phyloP scores from a whole-genome alignment of 1,139 yeast genomes.

The Pichia inconspicua region DNA sequence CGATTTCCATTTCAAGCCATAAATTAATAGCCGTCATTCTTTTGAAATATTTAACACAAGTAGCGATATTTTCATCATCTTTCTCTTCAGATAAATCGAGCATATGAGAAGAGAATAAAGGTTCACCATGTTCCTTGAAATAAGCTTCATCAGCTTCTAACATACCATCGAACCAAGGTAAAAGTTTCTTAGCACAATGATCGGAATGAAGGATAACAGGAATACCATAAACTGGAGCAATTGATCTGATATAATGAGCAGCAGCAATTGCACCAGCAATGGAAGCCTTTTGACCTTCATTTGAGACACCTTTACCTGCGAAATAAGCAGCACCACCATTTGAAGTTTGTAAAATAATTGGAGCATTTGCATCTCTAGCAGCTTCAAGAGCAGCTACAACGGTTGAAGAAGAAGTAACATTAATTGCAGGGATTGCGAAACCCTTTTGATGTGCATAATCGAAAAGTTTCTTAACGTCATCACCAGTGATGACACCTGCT shows the following conservation, averaged over 20 bases:
- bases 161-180: constrained; percentile 99
- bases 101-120: constrained; percentile 98
- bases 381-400: constrained; percentile 97
- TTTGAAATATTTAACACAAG: constrained; percentile 90
- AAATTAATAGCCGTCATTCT: constrained; percentile 93
- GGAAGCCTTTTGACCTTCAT: constrained; percentile 89
- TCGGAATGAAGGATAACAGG: constrained; percentile 98
- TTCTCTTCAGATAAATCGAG: constrained; percentile 95
- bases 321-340: constrained; percentile 99
- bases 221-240: constrained; percentile 93
- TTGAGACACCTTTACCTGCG: constrained; percentile 98
- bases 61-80: constrained; percentile 90
- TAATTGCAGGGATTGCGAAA: constrained; percentile 97
- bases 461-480: constrained; percentile 88
- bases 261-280: constrained; percentile 96
- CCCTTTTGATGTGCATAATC: constrained; percentile 89
- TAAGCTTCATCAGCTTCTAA: constrained; percentile 92
- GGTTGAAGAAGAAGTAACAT: constrained; percentile 95
- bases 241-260: constrained; percentile 92
- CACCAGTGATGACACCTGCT: constrained; percentile 98
- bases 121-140: constrained; percentile 80
- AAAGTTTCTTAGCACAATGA: constrained; percentile 97
- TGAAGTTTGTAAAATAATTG: constrained; percentile 94
- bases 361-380: constrained; percentile 92
- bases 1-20: constrained; percentile 99